A percentile compares a stretch with the other conserved stretches of the same genome.
Conservation (phyloP, 345 rosid genomes). For the Chamaenerion angustifolium region DNA sequence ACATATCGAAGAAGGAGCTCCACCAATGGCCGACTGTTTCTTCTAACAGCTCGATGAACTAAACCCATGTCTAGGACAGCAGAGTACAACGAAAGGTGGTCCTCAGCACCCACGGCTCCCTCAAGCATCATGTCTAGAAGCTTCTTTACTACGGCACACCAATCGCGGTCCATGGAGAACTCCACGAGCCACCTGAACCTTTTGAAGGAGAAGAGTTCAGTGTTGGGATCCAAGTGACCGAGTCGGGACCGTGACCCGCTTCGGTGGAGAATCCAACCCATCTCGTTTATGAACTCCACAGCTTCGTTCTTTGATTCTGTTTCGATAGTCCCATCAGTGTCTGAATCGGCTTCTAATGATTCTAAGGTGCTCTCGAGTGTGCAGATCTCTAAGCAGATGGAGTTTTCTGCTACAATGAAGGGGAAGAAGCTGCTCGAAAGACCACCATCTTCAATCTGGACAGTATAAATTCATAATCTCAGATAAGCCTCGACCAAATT, state of each 20-base stretch:
- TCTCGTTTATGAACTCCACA: conserved; percentile 84
- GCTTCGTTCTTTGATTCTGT: conserved; percentile 52
- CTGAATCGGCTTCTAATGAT: conserved; percentile 34
- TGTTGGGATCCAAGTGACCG: conserved; percentile 46
- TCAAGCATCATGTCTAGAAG: conserved; percentile 57
- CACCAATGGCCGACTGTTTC: conserved; percentile 63
- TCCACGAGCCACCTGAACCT: conserved; percentile 89
- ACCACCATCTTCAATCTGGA: conserved; percentile 86
- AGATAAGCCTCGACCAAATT: conserved; percentile 1
- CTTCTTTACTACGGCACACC: conserved; percentile 88
- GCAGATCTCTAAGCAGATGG: conserved; percentile 81
- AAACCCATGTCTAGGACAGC: conserved; percentile 69
- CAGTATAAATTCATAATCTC: conserved; percentile 6
- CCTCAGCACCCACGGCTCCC: conserved; percentile 55
- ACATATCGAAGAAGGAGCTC: conserved; percentile 62
- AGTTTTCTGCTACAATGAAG: conserved; percentile 77
- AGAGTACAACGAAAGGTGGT: conserved; percentile 32
- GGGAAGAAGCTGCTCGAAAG: conserved; percentile 86
- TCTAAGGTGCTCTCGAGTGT: conserved; percentile 60
- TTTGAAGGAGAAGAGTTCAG: conserved; percentile 44
- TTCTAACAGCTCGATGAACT: conserved; percentile 91
- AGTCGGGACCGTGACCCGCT: conserved; percentile 47
- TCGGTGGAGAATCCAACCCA: conserved; percentile 97
- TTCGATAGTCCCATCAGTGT: conserved; percentile 15
- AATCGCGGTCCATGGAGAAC: conserved; percentile 87